phyloP scores from a whole-genome alignment of 1,284 basidiomycete genomes.

The Exobasidium rhododendri region DNA sequence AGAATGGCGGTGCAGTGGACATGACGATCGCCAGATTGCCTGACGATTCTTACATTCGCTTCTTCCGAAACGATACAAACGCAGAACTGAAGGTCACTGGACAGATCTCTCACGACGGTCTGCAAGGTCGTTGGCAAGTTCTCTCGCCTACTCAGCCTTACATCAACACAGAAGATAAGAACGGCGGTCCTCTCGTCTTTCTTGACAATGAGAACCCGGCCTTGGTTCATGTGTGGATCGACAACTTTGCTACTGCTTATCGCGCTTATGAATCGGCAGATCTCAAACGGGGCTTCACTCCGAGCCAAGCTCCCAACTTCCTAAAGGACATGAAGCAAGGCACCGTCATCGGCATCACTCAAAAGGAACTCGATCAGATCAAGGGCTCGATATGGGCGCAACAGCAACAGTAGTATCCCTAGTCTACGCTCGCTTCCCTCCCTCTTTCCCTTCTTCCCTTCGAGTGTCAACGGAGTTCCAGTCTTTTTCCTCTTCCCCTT shows the following conservation, averaged over 20 bases:
- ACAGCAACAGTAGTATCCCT: too few relatives aligned
- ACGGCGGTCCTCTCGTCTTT: slow-evolving; percentile 13
- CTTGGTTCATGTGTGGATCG: slow-evolving; percentile 11
- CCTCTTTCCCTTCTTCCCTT: too few relatives aligned
- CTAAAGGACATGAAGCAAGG: slow-evolving; percentile 11
- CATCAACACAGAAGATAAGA: neutral
- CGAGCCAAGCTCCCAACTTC: slow-evolving; percentile 2
- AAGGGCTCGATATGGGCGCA: neutral
- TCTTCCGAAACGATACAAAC: slow-evolving; percentile 14
- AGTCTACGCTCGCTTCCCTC: too few relatives aligned
- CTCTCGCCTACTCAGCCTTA: neutral
- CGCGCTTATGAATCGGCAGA: slow-evolving; percentile 8
- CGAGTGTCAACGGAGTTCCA: too few relatives aligned
- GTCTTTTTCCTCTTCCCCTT: too few relatives aligned
- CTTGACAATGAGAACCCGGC: slow-evolving; percentile 6
- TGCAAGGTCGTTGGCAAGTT: neutral
- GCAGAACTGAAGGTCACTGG: slow-evolving; percentile 9
- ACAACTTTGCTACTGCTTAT: slow-evolving; percentile 7
- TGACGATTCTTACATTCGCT: slow-evolving; percentile 7
- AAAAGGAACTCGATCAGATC: neutral
- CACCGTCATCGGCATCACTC: neutral
- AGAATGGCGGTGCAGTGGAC: neutral
- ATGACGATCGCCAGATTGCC: slow-evolving; percentile 4
- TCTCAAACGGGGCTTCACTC: neutral
- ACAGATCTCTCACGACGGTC: slow-evolving; percentile 3